phyloP scores from a whole-genome alignment of 2,329 filamentous ascomycete genomes.

The Aspergillus sp. region DNA sequence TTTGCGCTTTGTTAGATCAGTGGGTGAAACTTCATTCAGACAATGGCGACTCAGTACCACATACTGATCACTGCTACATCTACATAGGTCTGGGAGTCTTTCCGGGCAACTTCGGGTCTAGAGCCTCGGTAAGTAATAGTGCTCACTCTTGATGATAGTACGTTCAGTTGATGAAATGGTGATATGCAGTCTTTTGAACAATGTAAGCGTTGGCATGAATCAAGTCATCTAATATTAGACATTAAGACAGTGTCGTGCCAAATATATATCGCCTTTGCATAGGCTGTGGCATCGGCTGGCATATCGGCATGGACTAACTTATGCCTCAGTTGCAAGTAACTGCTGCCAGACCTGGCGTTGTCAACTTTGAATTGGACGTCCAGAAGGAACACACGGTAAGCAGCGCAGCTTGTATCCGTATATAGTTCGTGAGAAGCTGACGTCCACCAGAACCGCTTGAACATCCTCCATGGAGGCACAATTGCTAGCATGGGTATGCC shows the following conservation, averaged over 20 bases:
- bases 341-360: conserved; percentile 53
- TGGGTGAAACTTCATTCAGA: conserved; percentile 32
- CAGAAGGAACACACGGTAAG: conserved; percentile 58
- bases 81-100: conserved; percentile 71
- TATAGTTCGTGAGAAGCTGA: conserved; percentile 1
- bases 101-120: conserved; percentile 75
- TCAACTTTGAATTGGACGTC: conserved; percentile 60
- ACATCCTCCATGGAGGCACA: conserved; percentile 61
- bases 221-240: background rate
- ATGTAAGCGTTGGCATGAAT: conserved; percentile 26
- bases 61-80: background rate
- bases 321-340: conserved; percentile 52
- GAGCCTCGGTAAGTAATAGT: conserved; percentile 65
- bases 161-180: conserved; percentile 6
- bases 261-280: background rate
- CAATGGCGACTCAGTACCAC: background rate
- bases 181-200: conserved; percentile 28
- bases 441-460: conserved; percentile 51
- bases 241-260: background rate
- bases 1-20: conserved; percentile 58
- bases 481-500: conserved; percentile 53
- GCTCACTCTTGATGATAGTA: background rate
- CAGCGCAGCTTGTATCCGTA: background rate
- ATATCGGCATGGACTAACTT: background rate
- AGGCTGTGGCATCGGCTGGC: background rate